Base-by-base conservation (phyloP, 2,329 filamentous ascomycete species). In the Penicillium occitanis region DNA sequence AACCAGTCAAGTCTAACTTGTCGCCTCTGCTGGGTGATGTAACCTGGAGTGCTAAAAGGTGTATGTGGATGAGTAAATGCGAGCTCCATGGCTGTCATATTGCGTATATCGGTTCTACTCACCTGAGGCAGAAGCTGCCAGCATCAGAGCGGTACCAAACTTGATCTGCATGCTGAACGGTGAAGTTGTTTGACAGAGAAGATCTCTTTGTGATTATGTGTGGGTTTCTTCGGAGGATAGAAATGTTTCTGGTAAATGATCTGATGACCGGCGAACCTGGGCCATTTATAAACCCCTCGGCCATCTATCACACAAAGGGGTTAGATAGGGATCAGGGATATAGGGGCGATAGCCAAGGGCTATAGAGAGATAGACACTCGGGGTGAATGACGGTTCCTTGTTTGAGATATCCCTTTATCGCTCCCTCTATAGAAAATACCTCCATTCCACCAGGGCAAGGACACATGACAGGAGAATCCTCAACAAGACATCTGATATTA, bases 1-100 rank as follows among this genome's bases (percentile, higher is more conserved):
- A 71, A 64, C 74, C 68, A 69, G 73, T 74, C n/a, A 80, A 71
- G 66, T 81, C 76, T 60, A 79, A 71, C 51, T 74, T 70, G 14
- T 74, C 72, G 30, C 72, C 71, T 22, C 72, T 71, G 8, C 65
- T 66, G 19, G 79, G 79, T 8, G 72, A 72, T 3, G 76, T 77
- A 63, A 81, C 73, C 5, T 71, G 68, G 44, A 80, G 69, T 66
- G 76, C 79, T 79, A 13, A 13, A 30, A 30, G 22, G 7, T 6
- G 22, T 28, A 25, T 30, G 19, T 25, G 1, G 11, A 57, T 57
- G 6, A 57, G 17, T 64, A 57, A 25, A 25, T 25, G 25, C 25
- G 3, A 25, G 25, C 19, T 3, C 33, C 4, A 17, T 22, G 10
- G 11, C 8, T 35, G 25, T 33, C 2, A 10, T n/a, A 35, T 35